Conservation (phyloP, 78 protist genomes). For the Cavenderia fasciculata region DNA sequence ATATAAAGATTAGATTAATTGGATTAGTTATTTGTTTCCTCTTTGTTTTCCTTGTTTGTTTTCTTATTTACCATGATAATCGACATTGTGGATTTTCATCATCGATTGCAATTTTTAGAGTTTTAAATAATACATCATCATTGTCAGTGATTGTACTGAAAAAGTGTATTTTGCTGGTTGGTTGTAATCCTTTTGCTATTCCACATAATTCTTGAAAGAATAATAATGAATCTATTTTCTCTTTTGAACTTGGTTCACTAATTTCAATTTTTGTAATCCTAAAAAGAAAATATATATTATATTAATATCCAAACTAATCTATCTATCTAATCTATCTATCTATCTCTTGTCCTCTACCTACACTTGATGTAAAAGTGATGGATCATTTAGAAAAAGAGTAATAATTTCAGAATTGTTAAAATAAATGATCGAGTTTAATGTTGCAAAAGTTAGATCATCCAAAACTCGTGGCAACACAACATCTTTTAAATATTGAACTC, state of each 20-base stretch:
- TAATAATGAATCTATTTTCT: conserved; percentile 55
- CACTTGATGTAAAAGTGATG: conserved; percentile 56
- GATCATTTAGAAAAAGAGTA: conserved; percentile 54
- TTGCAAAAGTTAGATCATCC: conserved; percentile 87
- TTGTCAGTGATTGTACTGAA: conserved; percentile 9
- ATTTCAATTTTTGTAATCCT: conserved; percentile 55
- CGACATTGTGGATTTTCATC: conserved; percentile 48
- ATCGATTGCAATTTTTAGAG: conserved; percentile 30
- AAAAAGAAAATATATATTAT: background rate
- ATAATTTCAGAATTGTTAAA: conserved; percentile 87
- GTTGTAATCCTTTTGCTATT: conserved; percentile 72
- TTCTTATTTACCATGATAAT: background rate
- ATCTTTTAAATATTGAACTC: conserved; percentile 89
- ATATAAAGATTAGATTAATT: background rate
- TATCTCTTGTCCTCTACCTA: conserved; percentile 5
- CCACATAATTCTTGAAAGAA: conserved; percentile 83
- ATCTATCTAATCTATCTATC: background rate
- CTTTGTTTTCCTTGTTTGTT: background rate
- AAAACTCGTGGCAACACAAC: conserved; percentile 89
- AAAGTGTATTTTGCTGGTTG: conserved; percentile 48
- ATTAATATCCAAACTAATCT: background rate
- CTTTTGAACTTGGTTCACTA: conserved; percentile 13
- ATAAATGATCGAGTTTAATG: conserved; percentile 83
- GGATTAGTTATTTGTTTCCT: background rate
- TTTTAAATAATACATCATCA: conserved; percentile 46